These are phyloP conservation scores for Echeveria elegans DNA, from an alignment of 164 flowering plant genomes.

Conservation along the genomic window DNA sequence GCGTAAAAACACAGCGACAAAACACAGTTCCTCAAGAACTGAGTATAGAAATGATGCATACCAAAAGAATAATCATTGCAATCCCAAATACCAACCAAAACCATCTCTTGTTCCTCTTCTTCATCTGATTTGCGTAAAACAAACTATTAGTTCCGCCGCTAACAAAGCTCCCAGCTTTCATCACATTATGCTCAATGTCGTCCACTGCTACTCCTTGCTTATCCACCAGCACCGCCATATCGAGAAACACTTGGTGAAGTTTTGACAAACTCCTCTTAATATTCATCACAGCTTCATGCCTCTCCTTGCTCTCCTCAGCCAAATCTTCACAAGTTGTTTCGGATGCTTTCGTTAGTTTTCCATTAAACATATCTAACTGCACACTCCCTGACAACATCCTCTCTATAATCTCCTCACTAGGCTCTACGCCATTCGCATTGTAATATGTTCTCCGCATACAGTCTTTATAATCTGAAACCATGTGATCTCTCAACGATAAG, in stretches of 20 bases:
- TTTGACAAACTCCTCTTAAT: slow-evolving; percentile 56
- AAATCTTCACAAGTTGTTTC: slow-evolving; percentile 7
- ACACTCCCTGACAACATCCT: slow-evolving; percentile 18
- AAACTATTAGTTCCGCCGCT: slow-evolving; percentile 58
- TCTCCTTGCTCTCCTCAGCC: slow-evolving; percentile 33
- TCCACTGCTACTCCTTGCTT: slow-evolving; percentile 58
- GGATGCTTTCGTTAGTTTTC: not conserved
- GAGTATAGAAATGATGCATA: slow-evolving; percentile 36
- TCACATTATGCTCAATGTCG: slow-evolving; percentile 59
- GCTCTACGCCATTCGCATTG: slow-evolving; percentile 18
- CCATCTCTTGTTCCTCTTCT: slow-evolving; percentile 36
- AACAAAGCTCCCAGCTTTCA: slow-evolving; percentile 31
- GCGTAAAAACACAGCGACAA: too few species aligned
- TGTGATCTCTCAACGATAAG: slow-evolving; percentile 17
- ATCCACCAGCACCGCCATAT: slow-evolving; percentile 79
- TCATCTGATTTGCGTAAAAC: slow-evolving; percentile 51
- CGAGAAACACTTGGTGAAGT: slow-evolving; percentile 74
- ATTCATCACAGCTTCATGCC: slow-evolving; percentile 58
- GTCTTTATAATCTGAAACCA: slow-evolving; percentile 20
- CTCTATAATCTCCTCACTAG: slow-evolving; percentile 19
- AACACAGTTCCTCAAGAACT: slow-evolving; percentile 17
- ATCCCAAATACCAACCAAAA: slow-evolving; percentile 39
- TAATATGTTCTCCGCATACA: slow-evolving; percentile 18
- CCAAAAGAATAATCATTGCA: slow-evolving; percentile 36
- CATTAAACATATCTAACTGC: slow-evolving; percentile 9